Evolutionary conservation across 2,329 filamentous ascomycete genomes (phyloP), one percentile per base, ranked within the genome.

Genomic region (Dactylellina parvicollis): DNA sequence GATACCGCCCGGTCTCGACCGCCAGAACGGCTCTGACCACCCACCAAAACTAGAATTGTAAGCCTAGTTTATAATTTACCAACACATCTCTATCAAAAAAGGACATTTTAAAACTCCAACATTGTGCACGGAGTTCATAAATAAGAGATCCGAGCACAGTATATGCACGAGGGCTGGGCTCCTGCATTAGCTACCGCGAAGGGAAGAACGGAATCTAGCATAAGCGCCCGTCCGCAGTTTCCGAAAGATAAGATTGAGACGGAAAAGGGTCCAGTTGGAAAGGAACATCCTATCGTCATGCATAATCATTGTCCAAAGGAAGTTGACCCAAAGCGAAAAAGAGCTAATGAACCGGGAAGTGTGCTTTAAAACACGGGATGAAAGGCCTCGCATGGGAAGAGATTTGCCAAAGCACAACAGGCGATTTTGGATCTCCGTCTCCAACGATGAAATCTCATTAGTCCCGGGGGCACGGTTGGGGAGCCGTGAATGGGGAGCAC

Each of bases 231-330:
- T 65, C 57, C 67, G 50, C n/a, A 59, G 44, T 56, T 50, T 59
- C 67, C 67, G 59, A 62, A 50, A 59, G 67, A 72, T 72, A 72
- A 72, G 67, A 72, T 72, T 72, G 67, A 72, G 50, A n/a, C 36
- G 22, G 59, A 49, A 42, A 28, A 44, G 47, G 57, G 46, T 26
- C n/a, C 28, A 44, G 44, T 20, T 28, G 42, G 55, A 22, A n/a
- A 32, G 38, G 18, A 22, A 22, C 10, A 50, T 38, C 28, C 36
- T 36, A 32, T 18, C 16, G 50, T 46, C 46, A 16, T 49, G 61
- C 36, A n/a, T n/a, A 49, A 42, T 32, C 49, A 49, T 38, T 28
- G 16, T n/a, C 40, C 42, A 47, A 49, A 16, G 26, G 16, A 32
- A 36, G 40, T 5, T 62, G 44, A 22, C 10, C 16, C 9, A 47